Conservation (phyloP, 768 basidiomycete genomes). For the Pholiota molesta region DNA sequence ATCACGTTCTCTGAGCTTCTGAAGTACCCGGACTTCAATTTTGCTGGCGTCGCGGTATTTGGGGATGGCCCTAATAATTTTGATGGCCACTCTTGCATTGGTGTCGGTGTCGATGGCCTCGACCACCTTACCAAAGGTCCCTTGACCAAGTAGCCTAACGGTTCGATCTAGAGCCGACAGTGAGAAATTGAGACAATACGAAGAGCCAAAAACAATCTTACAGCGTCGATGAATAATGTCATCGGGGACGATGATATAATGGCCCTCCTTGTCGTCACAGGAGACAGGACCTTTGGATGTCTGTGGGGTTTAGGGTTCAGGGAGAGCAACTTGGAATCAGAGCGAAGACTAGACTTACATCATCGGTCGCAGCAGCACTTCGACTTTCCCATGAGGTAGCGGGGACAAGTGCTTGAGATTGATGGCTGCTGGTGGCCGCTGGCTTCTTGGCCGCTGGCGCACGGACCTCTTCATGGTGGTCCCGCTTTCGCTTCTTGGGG, state of each 20-base stretch:
- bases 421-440: constrained; percentile 46
- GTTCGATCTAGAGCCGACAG: constrained; percentile 73
- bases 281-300: constrained; percentile 67
- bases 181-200: constrained; percentile 16
- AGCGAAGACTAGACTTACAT: constrained; percentile 50
- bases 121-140: constrained; percentile 98
- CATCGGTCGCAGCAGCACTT: constrained; percentile 64
- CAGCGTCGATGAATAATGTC: constrained; percentile 88
- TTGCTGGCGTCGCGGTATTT: constrained; percentile 99
- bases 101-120: constrained; percentile 84
- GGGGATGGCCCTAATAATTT: constrained; percentile 97
- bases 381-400: constrained; percentile 71
- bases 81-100: constrained; percentile 87
- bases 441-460: constrained; percentile 68
- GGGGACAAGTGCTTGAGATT: constrained; percentile 49
- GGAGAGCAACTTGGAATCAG: constrained; percentile 20
- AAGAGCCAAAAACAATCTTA: constrained; percentile 39
- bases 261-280: constrained; percentile 98
- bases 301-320: constrained; percentile 38
- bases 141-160: constrained; percentile 89
- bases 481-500: constrained; percentile 84
- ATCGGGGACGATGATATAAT: constrained; percentile 93
- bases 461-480: constrained; percentile 74
- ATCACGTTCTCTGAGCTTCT: constrained; percentile 89
- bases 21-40: constrained; percentile 95